Base-by-base conservation (phyloP, 202 grass and related monocot species). In the Carex sylvatica region DNA sequence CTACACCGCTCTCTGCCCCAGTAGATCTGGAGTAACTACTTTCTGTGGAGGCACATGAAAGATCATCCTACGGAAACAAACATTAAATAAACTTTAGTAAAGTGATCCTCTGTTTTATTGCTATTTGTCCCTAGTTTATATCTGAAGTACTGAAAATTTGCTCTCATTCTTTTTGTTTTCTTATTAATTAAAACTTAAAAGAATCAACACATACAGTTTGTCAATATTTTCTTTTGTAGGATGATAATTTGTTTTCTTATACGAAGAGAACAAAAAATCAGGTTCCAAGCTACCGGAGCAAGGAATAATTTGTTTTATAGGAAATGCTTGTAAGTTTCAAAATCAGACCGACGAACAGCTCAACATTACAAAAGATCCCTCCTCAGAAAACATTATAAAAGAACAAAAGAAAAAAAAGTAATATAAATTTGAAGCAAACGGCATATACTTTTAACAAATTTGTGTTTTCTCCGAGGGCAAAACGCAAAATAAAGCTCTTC, bases 11-110 rank as follows among this genome's bases (percentile, higher is more conserved):
- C 74, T 59, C 53, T 77, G 52, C 74, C 74, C 9, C 74, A 38
- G 30, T 77, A 20, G 52, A 77, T 77, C 53, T 77, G 53, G 74
- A 77, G 1, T 77, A 7, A 7, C 74, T 59, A 16, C 74, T 58
- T 38, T 59, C 53, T 38, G 74, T 59, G 3, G 74, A 77, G 53
- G 74, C 5, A 59, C 74, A 77, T 77, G 74, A 77, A 77, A 36
- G 74, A 59, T 77, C 74, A 77, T 77, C 74, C 74, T 77, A 58
- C 14, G 28, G 1, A 77, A 77, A 58, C 52, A 77, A 77, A 77
- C 30, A 77, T 10, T 20, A 74, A 74, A 74, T 18, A 47, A 74
- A 67, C 54, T 54, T 74, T 54, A 74, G 71, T 74, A 74, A 26
- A 53, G 70, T 30, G 42, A 74, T 74, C 46, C 12, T 74, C 22